Base-by-base conservation (phyloP, 257 asterid species). In the Salvia splendens region DNA sequence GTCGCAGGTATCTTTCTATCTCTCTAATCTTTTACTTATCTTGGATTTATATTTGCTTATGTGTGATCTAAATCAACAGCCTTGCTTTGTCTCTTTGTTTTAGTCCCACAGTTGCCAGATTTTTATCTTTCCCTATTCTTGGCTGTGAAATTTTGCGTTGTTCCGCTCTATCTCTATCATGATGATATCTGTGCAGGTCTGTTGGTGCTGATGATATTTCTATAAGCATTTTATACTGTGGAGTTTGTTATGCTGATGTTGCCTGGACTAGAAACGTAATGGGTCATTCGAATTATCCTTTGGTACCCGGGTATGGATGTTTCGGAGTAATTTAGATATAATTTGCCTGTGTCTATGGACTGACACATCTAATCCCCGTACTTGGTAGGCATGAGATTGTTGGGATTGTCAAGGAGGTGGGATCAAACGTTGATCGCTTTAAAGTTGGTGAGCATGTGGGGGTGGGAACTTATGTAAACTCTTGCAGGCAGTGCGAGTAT, bases 231-330 rank as follows among this genome's bases (percentile, higher is more conserved):
- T 11, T 73, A 9, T 82, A 78, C 73, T 93, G 98, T 64, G 98
- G 98, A 15, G 83, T 93, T 54, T 93, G 98, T 78, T 85, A 65
- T 69, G 98, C 97, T 57, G 98, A 93, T 80, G 90, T 93, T 62
- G 1, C 2, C 49, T 93, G 98, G 98, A 78, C 89, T 38, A 86
- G 90, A 73, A 93, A 80, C 73, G 48, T 42, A 69, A 0, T 32
- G 6, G 90, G 92, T 35, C 76, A 78, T 75, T 74, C 99, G 0
- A 90, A 86, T 38, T 93, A 90, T 68, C 99, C 98, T 41, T 59
- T 90, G 65, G 98, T 93, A 47, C 97, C 98, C n/a, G 98, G 98
- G 98, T 92, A 83, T 12, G 73, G 41, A 3, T 15, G 3, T 49
- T 41, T 15, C 12, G 28, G 12, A 56, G 32, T 69, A 4, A 57